phyloP scores from a whole-genome alignment of 164 flowering plant genomes.

The Pachysandra terminalis region DNA sequence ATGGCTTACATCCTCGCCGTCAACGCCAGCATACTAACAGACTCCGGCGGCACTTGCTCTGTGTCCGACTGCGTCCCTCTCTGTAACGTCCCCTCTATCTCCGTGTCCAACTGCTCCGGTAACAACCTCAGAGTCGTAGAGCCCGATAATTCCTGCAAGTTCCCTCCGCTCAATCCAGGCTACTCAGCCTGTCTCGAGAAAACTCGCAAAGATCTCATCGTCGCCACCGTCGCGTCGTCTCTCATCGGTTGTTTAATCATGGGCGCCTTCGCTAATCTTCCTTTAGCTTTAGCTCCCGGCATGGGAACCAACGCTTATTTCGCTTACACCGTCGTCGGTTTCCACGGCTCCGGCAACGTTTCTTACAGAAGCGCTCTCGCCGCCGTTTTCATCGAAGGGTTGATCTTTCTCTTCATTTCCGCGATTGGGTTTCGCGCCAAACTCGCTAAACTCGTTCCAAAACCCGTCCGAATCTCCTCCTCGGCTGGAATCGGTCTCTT shows the following conservation, averaged over 20 bases:
- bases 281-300: conserved; percentile 82
- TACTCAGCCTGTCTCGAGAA: conserved; percentile 56
- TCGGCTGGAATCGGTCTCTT: conserved; percentile 90
- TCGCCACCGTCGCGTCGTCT: conserved; percentile 76
- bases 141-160: conserved; percentile 62
- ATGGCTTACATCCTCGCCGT: conserved; percentile 97
- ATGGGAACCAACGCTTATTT: conserved; percentile 95
- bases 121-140: conserved; percentile 28
- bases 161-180: conserved; percentile 76
- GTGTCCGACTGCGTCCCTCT: conserved; percentile 67
- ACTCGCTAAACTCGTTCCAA: conserved; percentile 77
- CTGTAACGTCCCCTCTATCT: conserved; percentile 42
- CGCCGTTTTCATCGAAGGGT: conserved; percentile 76
- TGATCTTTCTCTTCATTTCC: conserved; percentile 64
- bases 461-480: conserved; percentile 76
- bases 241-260: conserved; percentile 73
- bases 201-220: conserved; percentile 60
- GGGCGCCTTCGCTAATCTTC: conserved; percentile 82
- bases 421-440: conserved; percentile 71
- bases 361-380: conserved; percentile 61
- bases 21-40: conserved; percentile 81
- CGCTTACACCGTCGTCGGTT: conserved; percentile 91
- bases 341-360: conserved; percentile 75
- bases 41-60: conserved; percentile 85
- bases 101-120: conserved; percentile 38